Evolutionary conservation across 2,329 filamentous ascomycete genomes (phyloP).

Genomic region (Stromatinia cepivora): DNA sequence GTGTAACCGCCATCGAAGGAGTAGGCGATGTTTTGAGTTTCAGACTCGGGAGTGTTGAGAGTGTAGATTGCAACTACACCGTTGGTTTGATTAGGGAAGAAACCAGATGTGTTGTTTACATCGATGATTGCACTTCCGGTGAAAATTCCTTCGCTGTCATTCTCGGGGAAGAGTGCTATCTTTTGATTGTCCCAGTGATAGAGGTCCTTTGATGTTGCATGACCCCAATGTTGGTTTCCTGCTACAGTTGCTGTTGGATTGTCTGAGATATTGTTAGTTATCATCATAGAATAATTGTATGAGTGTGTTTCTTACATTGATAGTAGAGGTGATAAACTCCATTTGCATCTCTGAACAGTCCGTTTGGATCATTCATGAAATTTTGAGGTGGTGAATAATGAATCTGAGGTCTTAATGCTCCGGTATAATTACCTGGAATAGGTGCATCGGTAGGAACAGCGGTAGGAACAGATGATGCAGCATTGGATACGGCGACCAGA

Average conservation of each 20-base stretch:
- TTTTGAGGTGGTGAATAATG: constrained; percentile 56
- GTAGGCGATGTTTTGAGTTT: constrained; percentile 62
- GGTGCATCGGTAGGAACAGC: constrained; percentile 33
- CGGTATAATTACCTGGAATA: constrained; percentile 34
- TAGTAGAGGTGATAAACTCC: constrained; percentile 66
- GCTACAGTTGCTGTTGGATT: constrained; percentile 51
- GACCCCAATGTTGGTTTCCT: constrained; percentile 67
- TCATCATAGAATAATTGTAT: not conserved
- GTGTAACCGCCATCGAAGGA: constrained; percentile 61
- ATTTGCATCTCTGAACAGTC: constrained; percentile 58
- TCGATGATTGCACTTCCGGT: constrained; percentile 52
- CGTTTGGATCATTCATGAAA: constrained; percentile 65
- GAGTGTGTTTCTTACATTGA: constrained; percentile 48
- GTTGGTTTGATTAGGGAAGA: constrained; percentile 58
- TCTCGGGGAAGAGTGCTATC: constrained; percentile 56
- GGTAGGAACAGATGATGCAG: constrained; percentile 25
- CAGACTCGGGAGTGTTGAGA: constrained; percentile 42
- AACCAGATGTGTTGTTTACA: constrained; percentile 63
- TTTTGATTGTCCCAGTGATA: constrained; percentile 66
- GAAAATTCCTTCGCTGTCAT: constrained; percentile 50
- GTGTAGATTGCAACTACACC: constrained; percentile 63
- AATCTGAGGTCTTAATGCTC: constrained; percentile 48
- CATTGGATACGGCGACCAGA: constrained; percentile 25
- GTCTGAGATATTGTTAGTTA: constrained; percentile 39
- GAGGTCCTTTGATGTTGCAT: constrained; percentile 61